A percentile compares a stretch with the other conserved stretches of the same genome.
Evolutionary conservation across 129 eudicot genomes (phyloP).

Genomic region (Rutidosis leptorrhynchoides): DNA sequence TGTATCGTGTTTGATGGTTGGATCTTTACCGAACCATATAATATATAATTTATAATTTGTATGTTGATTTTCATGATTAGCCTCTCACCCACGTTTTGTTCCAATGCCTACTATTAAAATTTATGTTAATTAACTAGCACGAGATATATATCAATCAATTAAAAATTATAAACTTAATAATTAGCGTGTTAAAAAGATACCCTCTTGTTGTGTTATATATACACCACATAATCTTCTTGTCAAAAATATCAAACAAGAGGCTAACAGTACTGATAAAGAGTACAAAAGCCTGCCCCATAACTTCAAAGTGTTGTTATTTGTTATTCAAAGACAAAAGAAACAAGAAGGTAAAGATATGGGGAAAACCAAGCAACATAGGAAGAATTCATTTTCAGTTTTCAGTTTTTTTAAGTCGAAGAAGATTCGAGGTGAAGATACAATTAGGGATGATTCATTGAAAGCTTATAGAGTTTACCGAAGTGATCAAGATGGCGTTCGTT

Average conservation of each 20-base stretch:
- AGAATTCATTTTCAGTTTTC: conserved; percentile 12
- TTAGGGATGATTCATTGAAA: conserved; percentile 15
- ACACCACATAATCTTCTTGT: background rate
- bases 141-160: background rate
- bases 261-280: background rate
- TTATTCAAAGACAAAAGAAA: background rate
- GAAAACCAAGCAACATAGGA: conserved; percentile 17
- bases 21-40: background rate
- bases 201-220: conserved; percentile 13
- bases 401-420: conserved; percentile 22
- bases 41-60: no score
- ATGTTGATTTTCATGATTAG: background rate
- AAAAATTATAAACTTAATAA: background rate
- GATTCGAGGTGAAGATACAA: conserved; percentile 12
- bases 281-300: background rate
- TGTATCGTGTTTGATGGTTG: background rate
- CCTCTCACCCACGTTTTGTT: background rate
- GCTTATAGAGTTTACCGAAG: conserved; percentile 22
- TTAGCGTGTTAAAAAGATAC: background rate
- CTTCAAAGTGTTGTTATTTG: background rate
- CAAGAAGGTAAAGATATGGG: conserved; percentile 6
- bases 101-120: background rate
- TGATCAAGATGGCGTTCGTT: conserved; percentile 24
- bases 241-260: background rate
- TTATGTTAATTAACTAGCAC: background rate